Conservation (phyloP, 768 basidiomycete species). For the Hydnum rufescens region DNA sequence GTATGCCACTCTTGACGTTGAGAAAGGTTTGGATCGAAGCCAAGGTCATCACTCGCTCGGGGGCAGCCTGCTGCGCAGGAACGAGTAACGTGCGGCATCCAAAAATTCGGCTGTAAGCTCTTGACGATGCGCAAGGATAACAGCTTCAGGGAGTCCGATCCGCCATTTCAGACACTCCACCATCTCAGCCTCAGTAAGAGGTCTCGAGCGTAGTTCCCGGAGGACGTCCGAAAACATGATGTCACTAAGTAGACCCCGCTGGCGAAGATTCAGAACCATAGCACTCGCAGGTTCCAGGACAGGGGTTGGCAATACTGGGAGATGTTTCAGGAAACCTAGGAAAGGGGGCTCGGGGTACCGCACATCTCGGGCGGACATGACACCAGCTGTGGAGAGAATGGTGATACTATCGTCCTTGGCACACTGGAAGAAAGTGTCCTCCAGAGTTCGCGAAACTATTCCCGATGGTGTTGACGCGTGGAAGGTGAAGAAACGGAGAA, state of each 20-base stretch:
- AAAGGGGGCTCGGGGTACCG: slow-evolving; percentile 57
- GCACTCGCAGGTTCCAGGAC: slow-evolving; percentile 27
- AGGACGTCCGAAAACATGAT: slow-evolving; percentile 74
- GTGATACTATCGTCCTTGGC: slow-evolving; percentile 32
- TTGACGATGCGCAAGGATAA: slow-evolving; percentile 18
- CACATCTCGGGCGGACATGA: slow-evolving; percentile 43
- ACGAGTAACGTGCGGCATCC: slow-evolving; percentile 42
- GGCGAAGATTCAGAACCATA: no score
- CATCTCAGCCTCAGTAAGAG: slow-evolving; percentile 53
- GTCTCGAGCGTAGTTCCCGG: slow-evolving; percentile 46
- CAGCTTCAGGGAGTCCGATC: slow-evolving; percentile 24
- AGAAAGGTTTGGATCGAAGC: slow-evolving; percentile 51
- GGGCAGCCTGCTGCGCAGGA: slow-evolving; percentile 16
- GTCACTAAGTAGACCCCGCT: slow-evolving; percentile 36
- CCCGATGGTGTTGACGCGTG: slow-evolving; percentile 69
- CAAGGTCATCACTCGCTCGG: slow-evolving; percentile 44
- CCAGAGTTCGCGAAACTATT: slow-evolving; percentile 50
- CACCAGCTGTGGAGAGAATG: slow-evolving; percentile 56
- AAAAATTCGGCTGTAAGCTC: slow-evolving; percentile 38
- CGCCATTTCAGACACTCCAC: slow-evolving; percentile 82
- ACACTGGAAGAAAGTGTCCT: slow-evolving; percentile 62
- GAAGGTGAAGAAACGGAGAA: slow-evolving; percentile 80
- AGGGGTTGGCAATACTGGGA: slow-evolving; percentile 52
- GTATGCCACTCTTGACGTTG: slow-evolving; percentile 44
- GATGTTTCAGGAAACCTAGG: slow-evolving; percentile 49